phyloP scores from a whole-genome alignment of 164 flowering plant genomes.

The Piper betle region DNA sequence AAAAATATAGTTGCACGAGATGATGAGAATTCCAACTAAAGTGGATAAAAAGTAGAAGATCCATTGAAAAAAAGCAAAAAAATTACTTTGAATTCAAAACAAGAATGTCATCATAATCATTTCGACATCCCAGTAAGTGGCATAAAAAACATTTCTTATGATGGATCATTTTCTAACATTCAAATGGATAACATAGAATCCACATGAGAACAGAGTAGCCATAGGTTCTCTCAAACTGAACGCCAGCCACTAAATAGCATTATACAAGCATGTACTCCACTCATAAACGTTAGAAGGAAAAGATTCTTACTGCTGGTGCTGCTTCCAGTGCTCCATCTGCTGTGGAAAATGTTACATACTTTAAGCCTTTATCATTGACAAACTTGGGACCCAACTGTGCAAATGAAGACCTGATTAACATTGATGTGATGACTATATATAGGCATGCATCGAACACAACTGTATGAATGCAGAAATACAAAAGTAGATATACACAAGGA shows the following conservation, averaged over 20 bases:
- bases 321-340: slow-evolving; percentile 99
- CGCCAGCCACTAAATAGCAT: neutral
- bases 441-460: neutral
- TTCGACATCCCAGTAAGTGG: too few relatives aligned
- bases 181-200: too few relatives aligned
- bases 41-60: too few relatives aligned
- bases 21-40: too few relatives aligned
- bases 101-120: too few relatives aligned
- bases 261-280: neutral
- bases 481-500: neutral
- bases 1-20: too few relatives aligned
- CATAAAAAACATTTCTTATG: too few relatives aligned
- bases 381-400: slow-evolving; percentile 81
- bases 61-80: too few relatives aligned
- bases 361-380: slow-evolving; percentile 67
- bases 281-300: neutral
- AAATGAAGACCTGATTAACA: neutral
- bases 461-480: neutral
- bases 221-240: too few relatives aligned
- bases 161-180: too few relatives aligned
- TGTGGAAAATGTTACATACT: slow-evolving; percentile 74
- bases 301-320: slow-evolving; percentile 76
- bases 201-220: too few relatives aligned
- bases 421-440: slow-evolving; percentile 1
- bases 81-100: too few relatives aligned